Evolutionary conservation across 768 basidiomycete genomes (phyloP).

Genomic region (Cantharellus anzutake): DNA sequence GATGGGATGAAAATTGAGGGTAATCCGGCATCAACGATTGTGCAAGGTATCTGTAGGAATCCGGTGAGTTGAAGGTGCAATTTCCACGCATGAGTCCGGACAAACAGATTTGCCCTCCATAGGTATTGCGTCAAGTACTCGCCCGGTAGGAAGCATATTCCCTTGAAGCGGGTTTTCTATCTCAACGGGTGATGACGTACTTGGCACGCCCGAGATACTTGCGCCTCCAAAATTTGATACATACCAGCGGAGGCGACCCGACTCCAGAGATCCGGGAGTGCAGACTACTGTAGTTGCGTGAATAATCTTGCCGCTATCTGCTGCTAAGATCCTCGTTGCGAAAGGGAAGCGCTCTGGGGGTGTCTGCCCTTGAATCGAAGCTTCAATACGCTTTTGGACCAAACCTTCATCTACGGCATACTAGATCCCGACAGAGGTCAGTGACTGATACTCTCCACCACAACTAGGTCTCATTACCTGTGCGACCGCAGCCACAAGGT

Average conservation of each 20-base stretch:
- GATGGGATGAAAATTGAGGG: conserved; percentile 11
- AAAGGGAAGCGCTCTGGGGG: not conserved
- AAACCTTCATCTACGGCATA: conserved; percentile 48
- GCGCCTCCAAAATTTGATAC: not conserved
- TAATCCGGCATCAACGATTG: not conserved
- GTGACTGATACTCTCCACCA: not conserved
- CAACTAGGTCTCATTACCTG: not conserved
- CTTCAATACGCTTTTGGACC: conserved; percentile 19
- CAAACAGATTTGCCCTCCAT: not conserved
- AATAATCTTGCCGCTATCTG: not conserved
- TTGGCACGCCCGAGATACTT: not conserved
- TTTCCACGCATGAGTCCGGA: not conserved
- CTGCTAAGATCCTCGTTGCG: conserved; percentile 6
- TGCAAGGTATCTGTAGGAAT: not conserved
- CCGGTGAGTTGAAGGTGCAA: conserved; percentile 5
- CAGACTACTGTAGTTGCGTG: not conserved
- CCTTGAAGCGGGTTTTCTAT: not conserved
- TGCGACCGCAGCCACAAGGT: not conserved
- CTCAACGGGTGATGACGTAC: not conserved
- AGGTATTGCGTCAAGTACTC: conserved; percentile 9
- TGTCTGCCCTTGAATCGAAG: not conserved
- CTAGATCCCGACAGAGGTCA: conserved; percentile 29
- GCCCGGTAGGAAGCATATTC: conserved; percentile 23
- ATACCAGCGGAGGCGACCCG: not conserved
- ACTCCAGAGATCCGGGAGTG: not conserved